phyloP scores from a whole-genome alignment of 176 grass and related monocot genomes.

The Bromus sterilis region DNA sequence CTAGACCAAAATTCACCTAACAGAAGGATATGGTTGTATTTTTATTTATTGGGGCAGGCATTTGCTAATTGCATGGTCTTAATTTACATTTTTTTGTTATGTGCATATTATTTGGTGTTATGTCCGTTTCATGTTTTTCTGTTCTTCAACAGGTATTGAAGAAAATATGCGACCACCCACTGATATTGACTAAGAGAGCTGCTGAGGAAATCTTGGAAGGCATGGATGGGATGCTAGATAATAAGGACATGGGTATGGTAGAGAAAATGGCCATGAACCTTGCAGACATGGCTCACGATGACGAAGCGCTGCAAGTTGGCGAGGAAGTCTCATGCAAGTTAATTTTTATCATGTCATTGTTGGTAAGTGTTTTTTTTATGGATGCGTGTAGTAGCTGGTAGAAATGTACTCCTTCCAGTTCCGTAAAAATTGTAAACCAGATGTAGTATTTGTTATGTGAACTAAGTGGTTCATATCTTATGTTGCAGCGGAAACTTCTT shows the following conservation, averaged over 20 bases:
- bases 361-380: slow-evolving; percentile 46
- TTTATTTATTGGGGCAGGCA: background rate
- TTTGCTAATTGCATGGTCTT: background rate
- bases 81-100: background rate
- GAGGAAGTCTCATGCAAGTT: slow-evolving; percentile 85
- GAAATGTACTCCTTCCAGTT: background rate
- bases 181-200: slow-evolving; percentile 86
- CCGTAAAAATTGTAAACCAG: background rate
- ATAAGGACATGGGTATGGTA: slow-evolving; percentile 63
- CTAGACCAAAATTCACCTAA: background rate
- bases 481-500: slow-evolving; percentile 68
- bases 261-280: slow-evolving; percentile 82
- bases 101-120: background rate
- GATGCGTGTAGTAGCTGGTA: slow-evolving; percentile 2
- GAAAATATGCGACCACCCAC: slow-evolving; percentile 96
- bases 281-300: slow-evolving; percentile 64
- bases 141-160: slow-evolving; percentile 72
- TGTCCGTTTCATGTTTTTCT: background rate
- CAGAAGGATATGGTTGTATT: background rate
- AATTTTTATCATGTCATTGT: slow-evolving; percentile 75
- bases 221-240: slow-evolving; percentile 65
- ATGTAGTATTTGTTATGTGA: background rate
- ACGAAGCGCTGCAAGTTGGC: slow-evolving; percentile 41
- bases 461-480: slow-evolving; percentile 20
- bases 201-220: slow-evolving; percentile 89